Evolutionary conservation across 129 eudicot species (phyloP).

Genomic region (Pseudognaphalium luteoalbum): DNA sequence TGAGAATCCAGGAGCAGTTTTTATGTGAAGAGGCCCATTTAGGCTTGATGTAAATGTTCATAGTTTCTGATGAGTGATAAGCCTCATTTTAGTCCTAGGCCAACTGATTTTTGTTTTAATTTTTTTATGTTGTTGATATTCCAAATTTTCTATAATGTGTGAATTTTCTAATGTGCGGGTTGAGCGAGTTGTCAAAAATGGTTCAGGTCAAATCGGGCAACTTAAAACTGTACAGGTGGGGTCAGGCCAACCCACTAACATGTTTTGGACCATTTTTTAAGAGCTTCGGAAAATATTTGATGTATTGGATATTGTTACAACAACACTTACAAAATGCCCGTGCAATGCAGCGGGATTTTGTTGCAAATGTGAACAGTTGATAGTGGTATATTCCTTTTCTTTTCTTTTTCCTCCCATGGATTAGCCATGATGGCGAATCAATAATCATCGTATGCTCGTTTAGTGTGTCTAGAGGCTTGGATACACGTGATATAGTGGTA

Average conservation of each 20-base stretch:
- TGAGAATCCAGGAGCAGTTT: neutral
- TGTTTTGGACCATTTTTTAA: neutral
- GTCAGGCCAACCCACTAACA: neutral
- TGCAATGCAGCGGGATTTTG: too few species aligned
- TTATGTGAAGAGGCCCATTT: neutral
- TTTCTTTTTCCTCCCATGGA: neutral
- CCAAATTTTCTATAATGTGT: neutral
- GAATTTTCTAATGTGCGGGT: neutral
- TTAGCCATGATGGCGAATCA: too few species aligned
- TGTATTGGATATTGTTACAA: neutral
- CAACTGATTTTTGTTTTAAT: neutral
- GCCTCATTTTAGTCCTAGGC: neutral
- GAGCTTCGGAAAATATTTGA: neutral
- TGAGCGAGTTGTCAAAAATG: neutral
- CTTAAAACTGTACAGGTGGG: neutral
- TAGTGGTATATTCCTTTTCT: neutral
- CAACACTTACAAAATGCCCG: neutral
- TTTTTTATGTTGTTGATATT: neutral
- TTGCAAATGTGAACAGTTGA: neutral
- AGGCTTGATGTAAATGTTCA: neutral
- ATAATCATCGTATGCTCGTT: neutral
- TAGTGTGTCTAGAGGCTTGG: too few species aligned
- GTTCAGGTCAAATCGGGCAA: neutral
- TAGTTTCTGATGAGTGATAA: neutral
- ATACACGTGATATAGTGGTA: too few species aligned